Percentiles rank a stretch among this genome's conserved stretches.
Evolutionary conservation across 208 protist genomes (phyloP).

Genomic region (Angomonas desouzai): DNA sequence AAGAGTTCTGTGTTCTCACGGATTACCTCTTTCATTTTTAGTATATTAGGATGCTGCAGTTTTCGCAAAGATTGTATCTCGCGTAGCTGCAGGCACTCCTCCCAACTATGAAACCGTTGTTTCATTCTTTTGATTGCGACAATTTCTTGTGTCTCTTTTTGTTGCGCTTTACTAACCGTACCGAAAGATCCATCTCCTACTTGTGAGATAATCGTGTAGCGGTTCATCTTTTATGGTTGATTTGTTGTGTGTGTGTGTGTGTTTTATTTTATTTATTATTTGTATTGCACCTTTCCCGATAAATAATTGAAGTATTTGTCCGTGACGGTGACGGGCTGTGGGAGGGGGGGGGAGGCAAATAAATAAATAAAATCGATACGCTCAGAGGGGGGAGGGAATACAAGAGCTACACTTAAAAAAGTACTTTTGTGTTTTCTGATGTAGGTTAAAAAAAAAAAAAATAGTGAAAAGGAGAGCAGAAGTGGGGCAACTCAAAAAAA

Average conservation of each 20-base stretch:
- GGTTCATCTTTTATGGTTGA: slow-evolving; percentile 69
- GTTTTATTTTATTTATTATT: too few species aligned
- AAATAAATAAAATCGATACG: too few species aligned
- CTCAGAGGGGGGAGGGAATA: too few species aligned
- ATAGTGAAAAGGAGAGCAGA: slow-evolving; percentile 1
- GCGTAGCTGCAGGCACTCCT: slow-evolving; percentile 96
- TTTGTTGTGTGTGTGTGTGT: background rate
- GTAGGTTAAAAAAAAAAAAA: slow-evolving; percentile 2
- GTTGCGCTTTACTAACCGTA: slow-evolving; percentile 92
- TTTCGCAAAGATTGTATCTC: slow-evolving; percentile 96
- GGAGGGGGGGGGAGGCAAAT: too few species aligned
- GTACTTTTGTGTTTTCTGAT: slow-evolving; percentile 1
- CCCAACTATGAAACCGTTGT: slow-evolving; percentile 96
- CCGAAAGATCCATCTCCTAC: slow-evolving; percentile 98
- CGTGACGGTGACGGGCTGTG: background rate
- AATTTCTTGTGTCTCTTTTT: slow-evolving; percentile 88
- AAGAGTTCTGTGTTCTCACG: slow-evolving; percentile 96
- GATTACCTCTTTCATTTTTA: slow-evolving; percentile 98
- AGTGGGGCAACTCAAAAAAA: too few species aligned
- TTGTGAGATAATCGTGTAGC: slow-evolving; percentile 93
- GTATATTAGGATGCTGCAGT: slow-evolving; percentile 96
- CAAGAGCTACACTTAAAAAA: too few species aligned
- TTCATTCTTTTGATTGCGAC: slow-evolving; percentile 99
- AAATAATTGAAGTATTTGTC: too few species aligned
- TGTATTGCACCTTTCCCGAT: too few species aligned